Base-by-base conservation (phyloP, 306 rosid species). In the Cyamopsis tetragonoloba region DNA sequence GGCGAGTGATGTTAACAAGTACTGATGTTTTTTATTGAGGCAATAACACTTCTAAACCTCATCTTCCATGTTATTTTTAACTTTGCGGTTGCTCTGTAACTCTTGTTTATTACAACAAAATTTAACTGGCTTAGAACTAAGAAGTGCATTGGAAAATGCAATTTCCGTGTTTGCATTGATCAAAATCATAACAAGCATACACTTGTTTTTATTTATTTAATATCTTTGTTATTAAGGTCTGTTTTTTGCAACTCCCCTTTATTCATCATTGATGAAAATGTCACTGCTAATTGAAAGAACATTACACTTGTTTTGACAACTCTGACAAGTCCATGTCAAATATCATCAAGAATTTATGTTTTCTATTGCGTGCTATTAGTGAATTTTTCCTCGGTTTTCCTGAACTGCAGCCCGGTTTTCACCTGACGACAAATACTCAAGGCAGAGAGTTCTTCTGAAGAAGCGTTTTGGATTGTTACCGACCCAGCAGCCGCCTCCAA, bases 401-500 rank as follows among this genome's bases (percentile, higher is more conserved):
- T 19, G 24, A 59, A 35, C 27, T 81, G 83, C 91, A 92, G 98
- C 98, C n/a, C 90, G 98, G 19, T 92, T 92, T 79, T 92, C 98
- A 19, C 98, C 96, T 0, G 96, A 92, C 54, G 98, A 92, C 88
- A 87, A 87, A 79, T 82, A 50, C 66, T 85, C 96, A 34, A 85
- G 89, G 77, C 96, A 92, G 19, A 83, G 98, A 62, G 79, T 80
- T 80, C 88, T 83, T 67, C 72, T 92, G 72, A 92, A 92, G 91
- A 92, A 92, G 85, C 91, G 98, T 14, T 89, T 92, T 57, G 96
- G 95, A 43, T 74, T 92, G 78, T 80, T 89, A 74, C 96, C 96
- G 14, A 92, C 91, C 68, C 96, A 92, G 74, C 86, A 87, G 69
- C 65, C 98, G 50, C 82, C 98, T 26, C 86, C 1, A 31, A 92